A percentile compares a stretch with the other conserved stretches of the same genome.
Conservation (phyloP, 2,329 filamentous ascomycete species). For the Talaromyces sp. region DNA sequence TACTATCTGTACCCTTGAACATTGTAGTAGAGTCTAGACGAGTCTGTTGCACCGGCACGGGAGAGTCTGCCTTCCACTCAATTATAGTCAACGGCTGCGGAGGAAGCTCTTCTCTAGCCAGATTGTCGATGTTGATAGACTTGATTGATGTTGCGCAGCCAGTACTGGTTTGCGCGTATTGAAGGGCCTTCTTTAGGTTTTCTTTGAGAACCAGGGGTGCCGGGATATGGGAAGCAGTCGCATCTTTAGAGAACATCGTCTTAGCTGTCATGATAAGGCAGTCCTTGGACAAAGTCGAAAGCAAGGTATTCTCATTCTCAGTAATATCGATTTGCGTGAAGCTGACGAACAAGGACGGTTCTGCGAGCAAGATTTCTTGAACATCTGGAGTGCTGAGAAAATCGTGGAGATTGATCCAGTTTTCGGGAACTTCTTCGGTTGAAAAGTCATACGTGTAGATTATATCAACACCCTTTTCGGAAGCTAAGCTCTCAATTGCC, state of each 20-base stretch:
- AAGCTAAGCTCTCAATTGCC: neutral
- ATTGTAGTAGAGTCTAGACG: constrained; percentile 6
- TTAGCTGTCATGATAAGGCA: neutral
- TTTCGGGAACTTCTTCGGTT: neutral
- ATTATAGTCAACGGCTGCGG: neutral
- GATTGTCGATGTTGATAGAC: neutral
- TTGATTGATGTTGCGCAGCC: neutral
- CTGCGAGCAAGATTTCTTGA: neutral
- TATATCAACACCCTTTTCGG: neutral
- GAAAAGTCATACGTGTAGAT: neutral
- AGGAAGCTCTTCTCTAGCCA: neutral
- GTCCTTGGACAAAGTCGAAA: neutral
- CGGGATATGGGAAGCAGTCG: neutral
- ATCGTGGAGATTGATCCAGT: neutral
- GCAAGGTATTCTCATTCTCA: neutral
- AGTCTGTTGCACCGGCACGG: neutral
- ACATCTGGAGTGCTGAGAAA: neutral
- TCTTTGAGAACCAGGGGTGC: neutral
- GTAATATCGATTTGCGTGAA: neutral
- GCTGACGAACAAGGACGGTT: neutral
- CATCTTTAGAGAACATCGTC: neutral
- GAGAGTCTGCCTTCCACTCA: neutral
- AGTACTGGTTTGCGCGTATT: neutral
- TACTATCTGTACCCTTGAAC: constrained; percentile 27
- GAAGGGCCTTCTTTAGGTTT: neutral